A percentile compares a stretch with the other conserved stretches of the same genome.
These are phyloP conservation scores for Rhodotorula sp. DNA, from an alignment of 1,284 basidiomycete species.

Conservation along the genomic window DNA sequence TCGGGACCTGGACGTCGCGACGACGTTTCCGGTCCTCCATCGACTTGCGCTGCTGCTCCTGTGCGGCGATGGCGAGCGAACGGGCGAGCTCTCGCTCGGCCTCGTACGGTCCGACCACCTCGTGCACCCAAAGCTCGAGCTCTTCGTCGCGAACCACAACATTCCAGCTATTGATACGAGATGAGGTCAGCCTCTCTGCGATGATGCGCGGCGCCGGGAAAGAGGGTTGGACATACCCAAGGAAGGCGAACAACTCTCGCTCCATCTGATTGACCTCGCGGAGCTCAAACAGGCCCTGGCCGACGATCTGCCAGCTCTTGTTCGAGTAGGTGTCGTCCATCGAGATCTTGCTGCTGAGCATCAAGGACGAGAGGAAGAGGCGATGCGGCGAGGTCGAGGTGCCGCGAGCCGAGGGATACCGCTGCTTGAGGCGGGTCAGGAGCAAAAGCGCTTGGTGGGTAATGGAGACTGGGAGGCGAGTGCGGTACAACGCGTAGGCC, in stretches of 20 bases:
- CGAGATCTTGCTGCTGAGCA: conserved; percentile 80
- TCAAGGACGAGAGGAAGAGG: conserved; percentile 86
- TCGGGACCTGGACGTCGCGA: conserved; percentile 26
- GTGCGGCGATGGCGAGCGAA: conserved; percentile 21
- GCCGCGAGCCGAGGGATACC: conserved; percentile 86
- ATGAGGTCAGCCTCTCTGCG: neutral
- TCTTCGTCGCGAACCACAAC: conserved; percentile 70
- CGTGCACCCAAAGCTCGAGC: conserved; percentile 49
- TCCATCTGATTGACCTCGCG: conserved; percentile 96
- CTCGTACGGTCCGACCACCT: conserved; percentile 36
- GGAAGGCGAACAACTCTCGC: conserved; percentile 84
- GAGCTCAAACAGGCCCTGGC: conserved; percentile 83
- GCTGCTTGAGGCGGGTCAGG: conserved; percentile 79
- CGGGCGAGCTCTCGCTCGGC: conserved; percentile 26
- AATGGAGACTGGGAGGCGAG: conserved; percentile 74
- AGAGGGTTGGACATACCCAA: conserved; percentile 51
- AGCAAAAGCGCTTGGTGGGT: conserved; percentile 82
- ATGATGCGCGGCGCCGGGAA: neutral
- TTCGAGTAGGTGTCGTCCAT: conserved; percentile 83
- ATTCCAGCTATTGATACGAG: conserved; percentile 63
- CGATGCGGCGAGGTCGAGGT: conserved; percentile 76
- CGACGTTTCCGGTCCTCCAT: conserved; percentile 40
- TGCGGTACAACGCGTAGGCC: conserved; percentile 85
- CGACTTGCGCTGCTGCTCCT: conserved; percentile 22
- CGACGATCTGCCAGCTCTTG: conserved; percentile 92